Conservation (phyloP, 306 rosid genomes). For the cucumber (Cucumis sativus) region Cucumber_9930_V3 NC_026661.2:21637501-21638000, state of each 20-base stretch:
- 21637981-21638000: conserved; percentile 74
- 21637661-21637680: neutral
- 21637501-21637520: neutral
- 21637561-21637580: conserved; percentile 57
- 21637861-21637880: conserved; percentile 42
- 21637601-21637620: conserved; percentile 33
- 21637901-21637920: conserved; percentile 34
- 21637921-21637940: conserved; percentile 38
- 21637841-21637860: conserved; percentile 33
- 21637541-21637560: conserved; percentile 71
- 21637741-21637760: conserved; percentile 61
- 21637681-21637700: conserved; percentile 3
- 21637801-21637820: conserved; percentile 45
- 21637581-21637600: conserved; percentile 72
- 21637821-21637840: conserved; percentile 38
- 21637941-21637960: conserved; percentile 67
- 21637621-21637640: neutral
- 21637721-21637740: conserved; percentile 69
- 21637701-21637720: conserved; percentile 36
- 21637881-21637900: conserved; percentile 29
- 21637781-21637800: conserved; percentile 53
- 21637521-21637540: conserved; percentile 42
- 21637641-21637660: neutral
- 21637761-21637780: conserved; percentile 56
- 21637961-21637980: conserved; percentile 86